Evolutionary conservation across 2,329 filamentous ascomycete species (phyloP), one percentile per base, ranked within the genome.

Genomic region (Plectosphaerella cucumerina): DNA sequence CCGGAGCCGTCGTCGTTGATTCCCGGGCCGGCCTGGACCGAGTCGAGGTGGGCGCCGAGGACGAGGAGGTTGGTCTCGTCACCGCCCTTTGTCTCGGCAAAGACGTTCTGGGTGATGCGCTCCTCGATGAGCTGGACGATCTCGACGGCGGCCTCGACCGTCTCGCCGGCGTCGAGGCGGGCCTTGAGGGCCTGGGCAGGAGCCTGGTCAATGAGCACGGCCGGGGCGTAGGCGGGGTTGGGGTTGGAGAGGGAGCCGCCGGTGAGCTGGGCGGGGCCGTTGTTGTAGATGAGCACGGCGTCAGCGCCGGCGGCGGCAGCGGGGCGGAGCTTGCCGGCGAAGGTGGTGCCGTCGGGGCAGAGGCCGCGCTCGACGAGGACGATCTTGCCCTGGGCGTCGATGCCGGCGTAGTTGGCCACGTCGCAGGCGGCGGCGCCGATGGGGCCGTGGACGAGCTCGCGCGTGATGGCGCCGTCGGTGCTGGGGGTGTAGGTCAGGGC

Each of bases 1-100:
- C 73, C 73, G 0, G 68, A 73, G 5, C 73, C 73, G 48, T 76
- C 72, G 44, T 76, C 73, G 46, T 76, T 76, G 53, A 76, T 70
- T 3, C 73, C 73, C 0, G 73, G 68, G 0, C 73, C 73, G 10
- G 67, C 69, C 26, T 70, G 66, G 3, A 74, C 73, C 0, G 66
- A 69, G 60, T 75, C 72, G 1, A 72, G 65, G 53, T 75, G 73
- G 0, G 70, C 72, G 18, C 72, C 72, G 0, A 75, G 60, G 56
- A 72, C 64, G 33, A 75, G 60, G 1, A 73, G 64, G 26, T 73
- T 76, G 49, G 65, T 61, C 1, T 63, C 65, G 49, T 75, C 72
- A 1, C 73, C 74, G 3, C 62, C 64, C 43, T 67, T 70, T 3
- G 73, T 76, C 58, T 77, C 72, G 1, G 70, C 67, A 54, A 76